A percentile compares a stretch with the other conserved stretches of the same genome.
These are phyloP conservation scores for Fusarium longipes DNA, from an alignment of 2,329 filamentous ascomycete species.

Conservation along the genomic window DNA sequence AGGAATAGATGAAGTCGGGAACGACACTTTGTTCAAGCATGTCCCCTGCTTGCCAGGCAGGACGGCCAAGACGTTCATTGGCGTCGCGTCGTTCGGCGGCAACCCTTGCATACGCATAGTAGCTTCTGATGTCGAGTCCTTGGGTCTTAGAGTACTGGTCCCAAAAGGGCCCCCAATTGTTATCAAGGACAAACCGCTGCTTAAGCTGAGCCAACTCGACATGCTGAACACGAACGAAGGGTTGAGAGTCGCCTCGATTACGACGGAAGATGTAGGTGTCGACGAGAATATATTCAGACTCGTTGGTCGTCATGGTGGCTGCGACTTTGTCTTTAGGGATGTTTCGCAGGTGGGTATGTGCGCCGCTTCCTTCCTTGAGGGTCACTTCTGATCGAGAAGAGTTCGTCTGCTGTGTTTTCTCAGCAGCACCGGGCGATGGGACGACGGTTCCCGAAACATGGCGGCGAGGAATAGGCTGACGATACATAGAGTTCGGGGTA, in stretches of 20 bases:
- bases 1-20: neutral
- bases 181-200: neutral
- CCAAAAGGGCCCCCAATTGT: neutral
- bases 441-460: neutral
- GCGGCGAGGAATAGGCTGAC: neutral
- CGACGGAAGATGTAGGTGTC: neutral
- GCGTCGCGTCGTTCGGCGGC: neutral
- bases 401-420: no score
- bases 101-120: neutral
- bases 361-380: no score
- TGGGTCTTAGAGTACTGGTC: neutral
- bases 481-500: rapidly evolving
- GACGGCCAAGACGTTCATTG: neutral
- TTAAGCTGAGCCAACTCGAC: neutral
- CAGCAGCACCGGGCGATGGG: no score
- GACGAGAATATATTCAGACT: neutral
- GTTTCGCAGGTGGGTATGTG: no score
- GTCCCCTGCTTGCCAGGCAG: neutral
- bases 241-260: neutral
- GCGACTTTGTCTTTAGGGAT: neutral
- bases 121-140: neutral
- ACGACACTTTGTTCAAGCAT: neutral
- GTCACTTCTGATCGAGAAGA: no score
- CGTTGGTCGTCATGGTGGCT: neutral
- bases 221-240: neutral